Base-by-base conservation (phyloP, 2,329 filamentous ascomycete genomes). In the Lachnellula subtilissima region DNA sequence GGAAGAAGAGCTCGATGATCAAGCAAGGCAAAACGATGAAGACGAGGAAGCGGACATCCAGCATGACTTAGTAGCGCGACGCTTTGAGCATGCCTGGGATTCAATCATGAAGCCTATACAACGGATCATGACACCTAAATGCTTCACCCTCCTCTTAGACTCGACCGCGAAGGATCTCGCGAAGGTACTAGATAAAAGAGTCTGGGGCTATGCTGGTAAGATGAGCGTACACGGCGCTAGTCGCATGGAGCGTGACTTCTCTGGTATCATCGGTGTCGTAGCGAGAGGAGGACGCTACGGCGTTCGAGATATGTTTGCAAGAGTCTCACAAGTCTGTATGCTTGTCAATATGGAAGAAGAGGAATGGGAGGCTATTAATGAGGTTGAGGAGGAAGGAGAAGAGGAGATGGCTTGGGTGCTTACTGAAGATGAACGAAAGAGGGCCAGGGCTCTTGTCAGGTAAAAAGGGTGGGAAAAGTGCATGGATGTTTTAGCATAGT, bases 321-420 rank as follows among this genome's bases (percentile, higher is more conserved):
- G 86, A 66, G 89, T 88, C 56, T 79, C 81, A 57, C 91, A 97
- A 77, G 86, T 96, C 65, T 83, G 88, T 55, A 84, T 95, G 77
- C 84, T 96, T 15, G 85, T 93, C 69, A 93, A 92, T 64, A 95
- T 97, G 91, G 92, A 97, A 70, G 89, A 94, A 36, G 92, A 97
- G 56, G 93, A 97, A 73, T 96, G 91, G 89, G 89, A 93, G 48
- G 91, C 94, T 71, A 72, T 92, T 42, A 73, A 77, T 35, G 78
- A 75, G 37, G 73, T 72, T 36, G 70, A 74, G 71, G 58, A 70
- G 54, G 78, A 82, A 53, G 74, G 78, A 14, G 81, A 85, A 12
- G 85, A 82, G 50, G 87, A 82, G 11, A 84, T 94, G 67, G 78
- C 80, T 50, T 91, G 88, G 88, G 80, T 86, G 47, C 65, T 92